Evolutionary conservation across 1,284 basidiomycete genomes (phyloP), one percentile per base, ranked within the genome.

Genomic region (Ganoderma meredithae): DNA sequence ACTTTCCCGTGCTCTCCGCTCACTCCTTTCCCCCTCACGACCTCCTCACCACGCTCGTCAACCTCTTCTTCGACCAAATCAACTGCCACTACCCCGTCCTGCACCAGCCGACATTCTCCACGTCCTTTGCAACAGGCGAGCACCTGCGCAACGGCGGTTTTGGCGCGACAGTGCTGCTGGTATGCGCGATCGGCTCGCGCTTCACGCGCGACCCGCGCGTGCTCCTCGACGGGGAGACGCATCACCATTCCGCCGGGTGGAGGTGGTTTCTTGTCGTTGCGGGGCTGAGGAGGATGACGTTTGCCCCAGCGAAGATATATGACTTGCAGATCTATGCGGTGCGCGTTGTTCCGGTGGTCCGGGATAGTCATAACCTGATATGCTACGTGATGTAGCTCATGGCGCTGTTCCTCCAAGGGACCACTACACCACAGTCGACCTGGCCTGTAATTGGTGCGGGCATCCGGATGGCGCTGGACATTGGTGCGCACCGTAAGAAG

Each of bases 51-150:
- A 72, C 74, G 0, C 86, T 97, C 25, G 83, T 95, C 69, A 85
- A 91, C n/a, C 79, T 87, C 5, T 96, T 91, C 76, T 97, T 96
- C 75, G 72, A 75, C 0, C 76, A 87, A 47, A 76, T 86, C 70
- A 93, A 95, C 76, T 73, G 79, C 1, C 84, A 88, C 70, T 78
- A 87, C n/a, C 93, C 94, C 1, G 81, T 96, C 8, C 80, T 97
- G 2, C 95, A 97, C 76, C 87, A 89, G 0, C 88, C 88, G 1
- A 89, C 88, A n/a, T 95, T 97, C 72, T 85, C 92, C 66, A 78
- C 80, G 13, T 81, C 84, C 49, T 79, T 93, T 41, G 77, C 77
- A 12, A 83, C 86, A 10, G 84, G 85, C 1, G 75, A 90, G 22
- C 90, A 94, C 76, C 77, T 82, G 17, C 82, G 77, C 5, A 87